phyloP scores from a whole-genome alignment of 352 stramenopile genomes.

The Pythium vanterpoolii region DNA sequence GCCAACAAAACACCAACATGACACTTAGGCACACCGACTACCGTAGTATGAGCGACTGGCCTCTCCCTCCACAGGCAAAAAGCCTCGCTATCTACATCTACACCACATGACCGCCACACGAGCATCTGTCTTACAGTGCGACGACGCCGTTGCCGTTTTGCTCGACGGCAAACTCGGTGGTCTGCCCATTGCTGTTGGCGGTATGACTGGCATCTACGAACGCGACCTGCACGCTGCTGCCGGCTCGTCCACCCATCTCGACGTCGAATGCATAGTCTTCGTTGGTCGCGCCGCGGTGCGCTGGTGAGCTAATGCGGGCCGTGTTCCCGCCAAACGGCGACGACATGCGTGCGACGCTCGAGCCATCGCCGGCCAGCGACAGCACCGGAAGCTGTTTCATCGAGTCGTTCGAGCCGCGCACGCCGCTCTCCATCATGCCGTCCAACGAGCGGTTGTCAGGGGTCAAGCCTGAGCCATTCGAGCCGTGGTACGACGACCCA shows the following conservation, averaged over 20 bases:
- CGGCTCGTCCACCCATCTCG: conserved; percentile 8
- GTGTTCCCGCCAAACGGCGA: conserved; percentile 18
- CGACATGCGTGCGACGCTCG: conserved; percentile 1
- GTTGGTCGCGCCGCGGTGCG: conserved; percentile 5
- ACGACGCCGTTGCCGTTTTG: conserved; percentile 15
- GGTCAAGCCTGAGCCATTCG: conserved; percentile 10
- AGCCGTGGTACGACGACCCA: conserved; percentile 4
- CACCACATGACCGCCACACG: too few species aligned
- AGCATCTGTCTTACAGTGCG: conserved; percentile 6
- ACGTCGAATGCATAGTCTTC: conserved; percentile 23
- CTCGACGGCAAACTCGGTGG: not conserved
- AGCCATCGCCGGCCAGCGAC: conserved; percentile 4
- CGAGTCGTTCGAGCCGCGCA: conserved; percentile 9
- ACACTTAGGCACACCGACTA: not conserved
- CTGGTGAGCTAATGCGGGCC: conserved; percentile 20
- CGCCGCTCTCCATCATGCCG: conserved; percentile 12
- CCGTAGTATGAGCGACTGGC: not conserved
- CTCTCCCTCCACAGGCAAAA: not conserved
- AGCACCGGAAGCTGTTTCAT: conserved; percentile 19
- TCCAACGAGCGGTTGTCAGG: conserved; percentile 24
- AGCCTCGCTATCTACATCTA: not conserved
- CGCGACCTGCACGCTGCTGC: conserved; percentile 18
- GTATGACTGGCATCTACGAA: conserved; percentile 3
- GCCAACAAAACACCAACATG: not conserved
- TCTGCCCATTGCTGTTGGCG: conserved; percentile 1